Evolutionary conservation across 2,329 filamentous ascomycete genomes (phyloP).

Genomic region (Sclerotinia nivalis): DNA sequence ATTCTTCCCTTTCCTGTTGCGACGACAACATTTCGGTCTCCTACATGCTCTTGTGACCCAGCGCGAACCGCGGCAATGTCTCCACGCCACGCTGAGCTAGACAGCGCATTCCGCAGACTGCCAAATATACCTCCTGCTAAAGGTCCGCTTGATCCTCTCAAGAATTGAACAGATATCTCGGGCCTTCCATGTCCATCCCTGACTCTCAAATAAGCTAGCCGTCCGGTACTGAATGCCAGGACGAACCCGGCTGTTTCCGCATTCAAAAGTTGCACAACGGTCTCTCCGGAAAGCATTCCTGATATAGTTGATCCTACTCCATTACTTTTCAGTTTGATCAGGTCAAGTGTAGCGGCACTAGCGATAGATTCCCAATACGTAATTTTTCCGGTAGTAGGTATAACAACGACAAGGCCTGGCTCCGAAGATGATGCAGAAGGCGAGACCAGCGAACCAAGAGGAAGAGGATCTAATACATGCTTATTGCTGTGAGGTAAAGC

Average conservation of each 20-base stretch:
- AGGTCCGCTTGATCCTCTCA: constrained; percentile 61
- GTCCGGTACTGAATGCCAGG: constrained; percentile 79
- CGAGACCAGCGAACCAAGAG: constrained; percentile 79
- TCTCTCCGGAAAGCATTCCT: constrained; percentile 77
- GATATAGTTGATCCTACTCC: constrained; percentile 75
- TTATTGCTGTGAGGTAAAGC: constrained; percentile 73
- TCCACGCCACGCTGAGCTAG: constrained; percentile 67
- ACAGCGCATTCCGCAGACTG: constrained; percentile 75
- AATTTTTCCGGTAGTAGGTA: constrained; percentile 80
- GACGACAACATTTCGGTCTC: constrained; percentile 81
- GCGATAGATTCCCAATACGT: constrained; percentile 96
- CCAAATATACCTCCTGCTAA: constrained; percentile 71
- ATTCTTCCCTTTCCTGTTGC: constrained; percentile 75
- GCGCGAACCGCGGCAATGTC: constrained; percentile 80
- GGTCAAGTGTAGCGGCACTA: constrained; percentile 78
- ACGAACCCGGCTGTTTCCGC: constrained; percentile 86
- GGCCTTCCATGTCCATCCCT: constrained; percentile 86
- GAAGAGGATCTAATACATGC: constrained; percentile 67
- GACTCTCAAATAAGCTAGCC: constrained; percentile 82
- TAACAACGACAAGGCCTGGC: constrained; percentile 82
- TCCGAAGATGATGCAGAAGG: constrained; percentile 76
- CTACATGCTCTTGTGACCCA: constrained; percentile 68
- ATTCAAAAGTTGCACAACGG: constrained; percentile 73
- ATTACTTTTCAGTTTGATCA: constrained; percentile 72
- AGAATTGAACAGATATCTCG: constrained; percentile 72